These are phyloP conservation scores for Rhizophagus sp. DNA, from an alignment of 192 early-diverging fungal species.

Conservation along the genomic window DNA sequence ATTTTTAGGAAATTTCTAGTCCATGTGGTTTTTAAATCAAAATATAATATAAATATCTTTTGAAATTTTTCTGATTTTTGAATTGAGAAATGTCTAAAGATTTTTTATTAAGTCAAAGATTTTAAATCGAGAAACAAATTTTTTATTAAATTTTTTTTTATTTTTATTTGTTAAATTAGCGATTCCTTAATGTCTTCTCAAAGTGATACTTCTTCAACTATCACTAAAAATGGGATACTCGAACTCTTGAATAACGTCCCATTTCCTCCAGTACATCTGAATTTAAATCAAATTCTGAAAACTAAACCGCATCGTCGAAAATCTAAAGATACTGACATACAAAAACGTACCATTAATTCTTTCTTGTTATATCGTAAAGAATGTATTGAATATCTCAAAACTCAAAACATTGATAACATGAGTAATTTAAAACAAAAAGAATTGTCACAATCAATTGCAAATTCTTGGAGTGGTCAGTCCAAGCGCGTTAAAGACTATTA, in stretches of 20 bases:
- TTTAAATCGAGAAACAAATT: too few relatives aligned
- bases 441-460: neutral
- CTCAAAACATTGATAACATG: neutral
- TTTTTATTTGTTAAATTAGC: too few relatives aligned
- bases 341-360: neutral
- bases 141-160: too few relatives aligned
- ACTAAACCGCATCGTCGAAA: neutral
- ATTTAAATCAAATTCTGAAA: neutral
- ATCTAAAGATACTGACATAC: neutral
- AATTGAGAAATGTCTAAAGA: too few relatives aligned
- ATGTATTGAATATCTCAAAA: neutral
- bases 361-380: neutral
- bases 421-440: neutral
- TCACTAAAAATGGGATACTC: neutral
- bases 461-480: neutral
- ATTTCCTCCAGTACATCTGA: neutral
- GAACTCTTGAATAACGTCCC: neutral
- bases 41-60: too few relatives aligned
- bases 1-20: too few relatives aligned
- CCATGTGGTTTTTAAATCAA: too few relatives aligned
- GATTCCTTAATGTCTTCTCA: too few relatives aligned
- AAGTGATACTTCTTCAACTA: too few relatives aligned
- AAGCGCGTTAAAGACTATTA: neutral
- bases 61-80: too few relatives aligned
- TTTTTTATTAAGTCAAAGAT: too few relatives aligned